Evolutionary conservation across 495 filamentous ascomycete genomes (phyloP), one percentile per base, ranked within the genome.

Genomic region (Aspergillus sclerotioniger): DNA sequence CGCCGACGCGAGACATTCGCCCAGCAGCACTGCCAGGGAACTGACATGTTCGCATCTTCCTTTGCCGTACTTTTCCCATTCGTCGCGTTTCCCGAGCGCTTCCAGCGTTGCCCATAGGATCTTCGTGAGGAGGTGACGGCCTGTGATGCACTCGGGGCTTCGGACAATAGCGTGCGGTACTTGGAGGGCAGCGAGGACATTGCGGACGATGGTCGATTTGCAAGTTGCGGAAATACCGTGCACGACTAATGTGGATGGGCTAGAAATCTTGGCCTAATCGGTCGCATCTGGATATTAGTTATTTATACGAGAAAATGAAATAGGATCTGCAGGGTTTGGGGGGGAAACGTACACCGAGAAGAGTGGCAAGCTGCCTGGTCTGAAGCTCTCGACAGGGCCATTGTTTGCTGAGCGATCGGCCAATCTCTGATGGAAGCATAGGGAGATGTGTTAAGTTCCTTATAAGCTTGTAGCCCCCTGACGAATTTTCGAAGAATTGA

Each of bases 161-260:
- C 84, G 86, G 50, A 96, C 76, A 56, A 96, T 82, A 32, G 89
- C 87, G 64, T 89, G 86, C 39, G 77, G 78, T 21, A 87, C 71
- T 41, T 71, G 56, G 21, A 82, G 75, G 4, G 67, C 62, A 25
- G 81, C 65, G 3, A 97, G 82, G 16, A 94, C 76, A 8, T 80
- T 76, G 43, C 76, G 75, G 20, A 89, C 74, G 49, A 96, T 82
- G 51, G 83, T 80, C 25, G 82, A 89, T 74, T 97, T 98, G 59
- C 94, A 95, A 0, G 93, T 97, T n/a, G 91, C 86, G 60, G 91
- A 86, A n/a, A 91, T 84, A 17, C 94, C 94, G 64, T 98, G 84
- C 46, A 94, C 71, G 6, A 96, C 84, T 3, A 98, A 62, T 43
- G 85, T 88, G 3, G 80, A 58, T 7, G 81, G 80, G 46, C 73